Evolutionary conservation across 768 basidiomycete species (phyloP).

Genomic region (Nidularia sp.): DNA sequence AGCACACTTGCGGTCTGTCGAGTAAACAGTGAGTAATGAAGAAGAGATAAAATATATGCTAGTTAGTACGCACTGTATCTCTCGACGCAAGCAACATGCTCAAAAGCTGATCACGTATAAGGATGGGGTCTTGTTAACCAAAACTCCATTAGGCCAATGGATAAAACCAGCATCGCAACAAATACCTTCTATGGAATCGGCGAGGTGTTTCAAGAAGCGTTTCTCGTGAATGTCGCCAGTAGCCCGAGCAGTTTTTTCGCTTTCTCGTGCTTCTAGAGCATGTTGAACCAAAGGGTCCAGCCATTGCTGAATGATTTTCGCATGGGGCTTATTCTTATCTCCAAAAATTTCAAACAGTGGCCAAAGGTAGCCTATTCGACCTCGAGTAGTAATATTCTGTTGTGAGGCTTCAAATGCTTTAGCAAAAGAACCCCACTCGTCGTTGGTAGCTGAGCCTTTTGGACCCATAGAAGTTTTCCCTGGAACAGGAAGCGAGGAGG

Average conservation of each 20-base stretch:
- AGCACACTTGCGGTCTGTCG: constrained; percentile 62
- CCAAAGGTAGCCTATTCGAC: constrained; percentile 53
- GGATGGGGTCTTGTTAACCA: constrained; percentile 43
- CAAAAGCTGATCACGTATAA: constrained; percentile 75
- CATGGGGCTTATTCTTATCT: constrained; percentile 47
- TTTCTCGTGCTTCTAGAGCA: constrained; percentile 36
- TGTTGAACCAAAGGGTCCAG: constrained; percentile 59
- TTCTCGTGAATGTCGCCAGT: constrained; percentile 40
- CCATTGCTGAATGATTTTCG: constrained; percentile 50
- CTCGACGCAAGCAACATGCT: constrained; percentile 75
- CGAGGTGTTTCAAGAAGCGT: constrained; percentile 66
- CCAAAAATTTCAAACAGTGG: constrained; percentile 55
- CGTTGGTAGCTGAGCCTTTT: constrained; percentile 58
- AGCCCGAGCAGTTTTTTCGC: constrained; percentile 34
- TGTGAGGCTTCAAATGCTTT: constrained; percentile 58
- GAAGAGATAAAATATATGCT: not conserved
- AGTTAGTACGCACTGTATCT: constrained; percentile 64
- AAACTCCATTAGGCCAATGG: not conserved
- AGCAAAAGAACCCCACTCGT: constrained; percentile 60
- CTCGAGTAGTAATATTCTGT: constrained; percentile 43
- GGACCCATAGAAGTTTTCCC: constrained; percentile 41
- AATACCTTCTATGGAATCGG: constrained; percentile 60
- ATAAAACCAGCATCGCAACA: too few relatives aligned
- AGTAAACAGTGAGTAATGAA: not conserved
- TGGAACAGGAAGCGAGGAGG: constrained; percentile 46